phyloP scores from a whole-genome alignment of 768 basidiomycete species.

The Suillus lakei region DNA sequence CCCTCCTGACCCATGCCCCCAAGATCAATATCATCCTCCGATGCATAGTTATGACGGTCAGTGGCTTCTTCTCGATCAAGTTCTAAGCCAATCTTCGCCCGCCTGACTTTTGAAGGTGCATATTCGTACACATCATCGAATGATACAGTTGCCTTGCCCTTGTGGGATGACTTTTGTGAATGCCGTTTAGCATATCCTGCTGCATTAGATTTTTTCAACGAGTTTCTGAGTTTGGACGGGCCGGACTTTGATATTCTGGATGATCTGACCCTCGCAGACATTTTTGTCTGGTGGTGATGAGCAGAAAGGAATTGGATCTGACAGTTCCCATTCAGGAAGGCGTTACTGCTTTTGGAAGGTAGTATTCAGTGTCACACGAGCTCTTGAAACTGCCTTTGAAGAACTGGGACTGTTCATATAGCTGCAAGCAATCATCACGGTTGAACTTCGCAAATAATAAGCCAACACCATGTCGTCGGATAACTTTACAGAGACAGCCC shows the following conservation, averaged over 20 bases:
- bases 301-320: conserved; percentile 18
- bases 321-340: conserved; percentile 10
- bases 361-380: background rate
- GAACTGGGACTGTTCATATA: background rate
- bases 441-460: background rate
- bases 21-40: conserved; percentile 46
- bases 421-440: background rate
- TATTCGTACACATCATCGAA: conserved; percentile 70
- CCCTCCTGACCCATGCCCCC: conserved; percentile 30
- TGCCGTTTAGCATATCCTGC: conserved; percentile 58
- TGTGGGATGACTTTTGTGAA: conserved; percentile 42
- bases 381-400: background rate
- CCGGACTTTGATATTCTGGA: conserved; percentile 19
- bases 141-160: conserved; percentile 29
- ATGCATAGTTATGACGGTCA: conserved; percentile 30
- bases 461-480: background rate
- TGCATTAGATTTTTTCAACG: conserved; percentile 43
- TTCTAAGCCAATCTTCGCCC: conserved; percentile 56
- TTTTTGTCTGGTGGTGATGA: conserved; percentile 7
- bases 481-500: background rate
- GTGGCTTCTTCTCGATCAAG: conserved; percentile 60
- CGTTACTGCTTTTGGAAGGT: conserved; percentile 28
- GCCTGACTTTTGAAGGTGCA: conserved; percentile 49
- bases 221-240: conserved; percentile 4
- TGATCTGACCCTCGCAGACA: conserved; percentile 22